Evolutionary conservation across 441 rosid species (phyloP).

Genomic region (Erysimum cheiri): DNA sequence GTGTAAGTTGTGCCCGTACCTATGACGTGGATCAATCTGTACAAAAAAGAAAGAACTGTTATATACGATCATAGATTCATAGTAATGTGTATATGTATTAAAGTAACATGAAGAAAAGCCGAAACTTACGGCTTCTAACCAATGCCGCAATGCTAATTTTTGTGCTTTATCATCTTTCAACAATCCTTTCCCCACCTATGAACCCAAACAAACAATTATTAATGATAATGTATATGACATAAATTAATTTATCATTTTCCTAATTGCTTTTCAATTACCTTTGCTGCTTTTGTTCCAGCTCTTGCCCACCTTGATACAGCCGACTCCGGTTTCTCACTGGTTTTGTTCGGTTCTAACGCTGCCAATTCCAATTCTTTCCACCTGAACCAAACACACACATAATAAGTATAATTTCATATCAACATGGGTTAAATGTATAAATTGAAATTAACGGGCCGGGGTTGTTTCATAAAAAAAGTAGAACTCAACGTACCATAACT

Average conservation of each 20-base stretch:
- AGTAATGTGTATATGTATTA: background rate
- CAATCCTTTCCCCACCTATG: constrained; percentile 74
- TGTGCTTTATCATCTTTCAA: constrained; percentile 73
- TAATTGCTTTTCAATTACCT: constrained; percentile 42
- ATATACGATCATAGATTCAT: background rate
- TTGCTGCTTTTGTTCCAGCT: constrained; percentile 74
- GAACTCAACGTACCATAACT: constrained; percentile 57
- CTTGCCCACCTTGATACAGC: constrained; percentile 73
- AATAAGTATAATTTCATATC: background rate
- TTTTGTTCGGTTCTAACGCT: constrained; percentile 48
- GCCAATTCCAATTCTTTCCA: constrained; percentile 67
- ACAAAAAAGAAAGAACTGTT: background rate
- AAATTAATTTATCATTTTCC: background rate
- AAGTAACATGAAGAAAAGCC: background rate
- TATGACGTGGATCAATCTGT: constrained; percentile 77
- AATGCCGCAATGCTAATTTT: constrained; percentile 68
- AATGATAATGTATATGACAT: background rate
- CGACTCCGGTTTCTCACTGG: constrained; percentile 59
- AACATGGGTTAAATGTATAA: background rate
- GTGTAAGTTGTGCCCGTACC: constrained; percentile 75
- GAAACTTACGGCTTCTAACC: constrained; percentile 76
- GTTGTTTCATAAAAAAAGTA: background rate
- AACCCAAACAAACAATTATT: background rate
- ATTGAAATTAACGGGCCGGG: too few relatives aligned
- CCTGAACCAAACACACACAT: constrained; percentile 45